Evolutionary conservation across 768 basidiomycete genomes (phyloP).

Genomic region (Leccinum truebloodii): DNA sequence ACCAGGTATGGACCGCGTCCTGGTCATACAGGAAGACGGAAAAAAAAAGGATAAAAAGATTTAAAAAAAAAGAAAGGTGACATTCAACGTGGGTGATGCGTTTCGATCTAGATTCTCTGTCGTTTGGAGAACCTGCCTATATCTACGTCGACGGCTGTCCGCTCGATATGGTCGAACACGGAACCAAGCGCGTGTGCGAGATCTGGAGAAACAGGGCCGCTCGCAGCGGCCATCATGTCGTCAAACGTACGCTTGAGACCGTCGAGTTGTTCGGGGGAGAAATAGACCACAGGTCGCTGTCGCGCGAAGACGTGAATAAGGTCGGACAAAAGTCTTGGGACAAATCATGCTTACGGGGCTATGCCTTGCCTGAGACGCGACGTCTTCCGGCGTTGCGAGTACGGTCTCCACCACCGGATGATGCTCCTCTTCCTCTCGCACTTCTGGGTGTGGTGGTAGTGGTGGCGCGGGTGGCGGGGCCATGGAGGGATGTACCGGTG

Average conservation of each 20-base stretch:
- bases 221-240: conserved; percentile 32
- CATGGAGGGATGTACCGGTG: conserved; percentile 11
- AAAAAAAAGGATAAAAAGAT: neutral
- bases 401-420: conserved; percentile 12
- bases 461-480: conserved; percentile 5
- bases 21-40: neutral
- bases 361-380: conserved; percentile 14
- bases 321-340: neutral
- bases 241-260: conserved; percentile 35
- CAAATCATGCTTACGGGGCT: conserved; percentile 17
- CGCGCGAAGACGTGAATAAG: neutral
- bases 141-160: conserved; percentile 30
- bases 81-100: neutral
- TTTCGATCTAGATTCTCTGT: conserved; percentile 21
- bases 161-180: conserved; percentile 37
- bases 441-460: conserved; percentile 10
- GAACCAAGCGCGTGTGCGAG: conserved; percentile 34
- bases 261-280: conserved; percentile 33
- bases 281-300: conserved; percentile 30
- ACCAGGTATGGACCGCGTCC: neutral
- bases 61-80: neutral
- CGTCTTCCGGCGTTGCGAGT: conserved; percentile 19
- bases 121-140: conserved; percentile 28
- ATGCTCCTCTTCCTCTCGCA: conserved; percentile 20
- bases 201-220: conserved; percentile 32